phyloP scores from a whole-genome alignment of 2,329 filamentous ascomycete species.

The Blastomyces parvus region DNA sequence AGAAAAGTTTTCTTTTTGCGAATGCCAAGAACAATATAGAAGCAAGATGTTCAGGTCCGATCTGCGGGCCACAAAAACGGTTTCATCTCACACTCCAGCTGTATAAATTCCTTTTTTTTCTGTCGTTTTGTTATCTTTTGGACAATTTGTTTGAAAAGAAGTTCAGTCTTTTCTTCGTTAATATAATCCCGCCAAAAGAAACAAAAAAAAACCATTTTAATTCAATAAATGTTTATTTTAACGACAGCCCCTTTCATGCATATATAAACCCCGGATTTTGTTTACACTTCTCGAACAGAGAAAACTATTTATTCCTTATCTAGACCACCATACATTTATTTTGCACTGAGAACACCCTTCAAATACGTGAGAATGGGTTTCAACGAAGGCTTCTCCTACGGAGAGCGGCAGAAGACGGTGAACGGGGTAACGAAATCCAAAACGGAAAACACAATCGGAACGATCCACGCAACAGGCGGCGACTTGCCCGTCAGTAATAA shows the following conservation, averaged over 20 bases:
- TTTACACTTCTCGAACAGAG: neutral
- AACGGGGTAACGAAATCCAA: neutral
- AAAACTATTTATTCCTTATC: neutral
- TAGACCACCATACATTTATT: neutral
- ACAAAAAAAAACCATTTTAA: neutral
- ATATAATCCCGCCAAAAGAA: neutral
- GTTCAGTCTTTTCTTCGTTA: neutral
- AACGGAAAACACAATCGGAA: neutral
- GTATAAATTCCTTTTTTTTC: neutral
- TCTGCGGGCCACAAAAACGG: neutral
- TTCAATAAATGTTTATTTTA: too few species aligned
- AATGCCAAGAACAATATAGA: slow-evolving; percentile 5
- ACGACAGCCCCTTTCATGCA: too few species aligned
- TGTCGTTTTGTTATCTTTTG: neutral
- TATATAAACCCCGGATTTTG: neutral
- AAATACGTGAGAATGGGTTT: slow-evolving; percentile 4
- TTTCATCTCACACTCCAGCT: neutral
- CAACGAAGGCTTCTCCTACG: slow-evolving; percentile 2
- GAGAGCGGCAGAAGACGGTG: neutral
- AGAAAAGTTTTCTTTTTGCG: neutral
- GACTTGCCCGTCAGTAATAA: neutral
- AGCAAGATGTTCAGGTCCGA: slow-evolving; percentile 1
- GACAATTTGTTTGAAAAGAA: neutral
- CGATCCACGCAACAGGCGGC: neutral
- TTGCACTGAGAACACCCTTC: neutral